phyloP scores from a whole-genome alignment of 2,329 filamentous ascomycete genomes.

The Pezicula carpinea region DNA sequence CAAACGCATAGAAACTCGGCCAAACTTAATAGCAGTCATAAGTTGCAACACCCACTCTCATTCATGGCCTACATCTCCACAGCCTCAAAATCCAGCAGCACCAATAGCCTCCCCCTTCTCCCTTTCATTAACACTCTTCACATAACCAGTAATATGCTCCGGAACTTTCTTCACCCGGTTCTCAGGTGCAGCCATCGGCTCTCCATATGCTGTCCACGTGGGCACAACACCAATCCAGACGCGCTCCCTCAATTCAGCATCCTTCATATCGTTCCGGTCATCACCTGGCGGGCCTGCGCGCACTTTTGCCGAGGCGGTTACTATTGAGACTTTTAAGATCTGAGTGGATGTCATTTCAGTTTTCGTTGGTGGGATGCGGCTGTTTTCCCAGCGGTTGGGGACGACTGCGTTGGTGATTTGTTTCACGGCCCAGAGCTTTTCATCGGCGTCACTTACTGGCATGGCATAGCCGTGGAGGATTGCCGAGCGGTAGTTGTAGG shows the following conservation, averaged over 20 bases:
- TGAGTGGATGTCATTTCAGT: constrained; percentile 73
- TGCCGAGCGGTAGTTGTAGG: constrained; percentile 76
- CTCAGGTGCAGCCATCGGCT: constrained; percentile 8
- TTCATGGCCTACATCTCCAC: no score
- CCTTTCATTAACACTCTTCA: constrained; percentile 41
- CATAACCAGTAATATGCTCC: constrained; percentile 47
- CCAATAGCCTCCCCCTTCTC: constrained; percentile 34
- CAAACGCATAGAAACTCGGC: no score
- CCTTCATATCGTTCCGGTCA: constrained; percentile 42
- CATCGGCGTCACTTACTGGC: constrained; percentile 60
- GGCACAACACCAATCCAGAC: constrained; percentile 58
- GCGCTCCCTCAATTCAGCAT: constrained; percentile 34
- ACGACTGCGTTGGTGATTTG: constrained; percentile 73
- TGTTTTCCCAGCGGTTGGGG: constrained; percentile 62
- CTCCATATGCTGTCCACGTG: constrained; percentile 56
- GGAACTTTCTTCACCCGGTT: constrained; percentile 34
- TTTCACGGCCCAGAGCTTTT: constrained; percentile 75
- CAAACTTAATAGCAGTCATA: no score
- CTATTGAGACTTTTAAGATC: constrained; percentile 64
- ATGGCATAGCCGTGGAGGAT: constrained; percentile 70
- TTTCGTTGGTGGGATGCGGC: constrained; percentile 64
- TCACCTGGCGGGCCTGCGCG: constrained; percentile 59
- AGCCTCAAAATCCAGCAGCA: not conserved
- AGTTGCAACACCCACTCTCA: no score
- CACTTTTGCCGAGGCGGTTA: constrained; percentile 71